Base-by-base conservation (phyloP, 352 stramenopile species). In the Blastocystis sp. region DNA sequence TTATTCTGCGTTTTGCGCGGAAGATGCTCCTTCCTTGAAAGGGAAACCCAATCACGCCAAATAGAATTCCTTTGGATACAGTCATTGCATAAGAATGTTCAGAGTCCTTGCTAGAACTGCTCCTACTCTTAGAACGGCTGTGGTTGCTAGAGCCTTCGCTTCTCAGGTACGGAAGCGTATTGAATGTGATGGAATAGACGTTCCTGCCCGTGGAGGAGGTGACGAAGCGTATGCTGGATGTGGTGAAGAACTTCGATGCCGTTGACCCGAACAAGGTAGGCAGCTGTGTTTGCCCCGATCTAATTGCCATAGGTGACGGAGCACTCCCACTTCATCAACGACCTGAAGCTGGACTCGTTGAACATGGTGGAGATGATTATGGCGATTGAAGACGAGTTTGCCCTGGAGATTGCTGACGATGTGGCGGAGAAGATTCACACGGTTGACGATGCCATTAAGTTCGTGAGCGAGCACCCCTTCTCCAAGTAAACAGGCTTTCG, bases 201-300 rank as follows among this genome's bases (percentile, higher is more conserved):
- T 97, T 96, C 89, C 91, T 97, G 78, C 91, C 94, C 89, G 89
- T 92, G 62, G 90, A 88, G 17, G 96, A 99, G 92, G 96, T 99
- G 61, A 96, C 93, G 84, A 95, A 98, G 71, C 95, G 97, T 76
- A 96, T 99, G 88, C 91, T 99, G 62, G 90, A 92, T 86, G 97
- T 99, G 66, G 93, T 99, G 89, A 98, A 98, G 93, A 98, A 98
- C 91, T 99, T 99, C 90, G 97, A 99, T 90, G 98, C 99, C 93
- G 96, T 99, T 53, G 94, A 99, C 89, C 90, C 91, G 53, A 91
- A 93, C 88, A 98, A 98, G 92, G 93, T 96, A 78, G 34, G 43
- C 41, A 52, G 14, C 38, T 81, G 17, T 10, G 38, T 48, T 40
- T 78, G 28, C 10, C 62, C 89, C 10, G 28, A 84, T 76, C 70